A percentile compares a stretch with the other conserved stretches of the same genome.
Conservation (phyloP, 2,329 filamentous ascomycete species). For the Saccharata proteae region DNA sequence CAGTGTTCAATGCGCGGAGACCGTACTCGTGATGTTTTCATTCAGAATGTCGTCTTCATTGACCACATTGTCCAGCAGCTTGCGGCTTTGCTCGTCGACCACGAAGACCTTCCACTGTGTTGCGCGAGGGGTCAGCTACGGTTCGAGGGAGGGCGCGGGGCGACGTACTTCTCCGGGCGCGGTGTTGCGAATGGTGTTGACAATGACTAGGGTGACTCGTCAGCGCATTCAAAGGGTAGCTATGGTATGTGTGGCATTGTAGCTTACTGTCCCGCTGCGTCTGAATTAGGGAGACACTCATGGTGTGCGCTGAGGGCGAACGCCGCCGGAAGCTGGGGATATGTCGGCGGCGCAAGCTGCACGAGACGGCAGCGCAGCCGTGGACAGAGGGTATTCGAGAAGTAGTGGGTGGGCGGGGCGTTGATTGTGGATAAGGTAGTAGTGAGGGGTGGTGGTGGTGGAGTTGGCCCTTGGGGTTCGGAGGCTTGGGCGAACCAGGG, state of each 20-base stretch:
- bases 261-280: conserved; percentile 62
- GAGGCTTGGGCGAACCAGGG: too few species aligned
- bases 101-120: conserved; percentile 91
- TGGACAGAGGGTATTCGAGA: too few species aligned
- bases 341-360: too few species aligned
- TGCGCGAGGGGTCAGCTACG: conserved; percentile 9
- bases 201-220: conserved; percentile 45
- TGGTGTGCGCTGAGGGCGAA: conserved; percentile 36
- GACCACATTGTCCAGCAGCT: conserved; percentile 78
- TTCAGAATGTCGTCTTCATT: conserved; percentile 97
- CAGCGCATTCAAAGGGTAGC: conserved; percentile 9
- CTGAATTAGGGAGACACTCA: conserved; percentile 76
- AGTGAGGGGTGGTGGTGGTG: too few species aligned
- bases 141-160: conserved; percentile 6
- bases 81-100: conserved; percentile 71
- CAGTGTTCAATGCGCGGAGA: conserved; percentile 3
- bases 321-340: too few species aligned
- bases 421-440: too few species aligned
- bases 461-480: too few species aligned
- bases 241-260: conserved; percentile 3
- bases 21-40: conserved; percentile 84
- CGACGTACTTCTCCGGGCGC: conserved; percentile 65
- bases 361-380: too few species aligned
- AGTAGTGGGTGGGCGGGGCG: too few species aligned
- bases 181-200: conserved; percentile 63